Evolutionary conservation across 2,329 filamentous ascomycete species (phyloP).

Genomic region (Fusarium sp.): DNA sequence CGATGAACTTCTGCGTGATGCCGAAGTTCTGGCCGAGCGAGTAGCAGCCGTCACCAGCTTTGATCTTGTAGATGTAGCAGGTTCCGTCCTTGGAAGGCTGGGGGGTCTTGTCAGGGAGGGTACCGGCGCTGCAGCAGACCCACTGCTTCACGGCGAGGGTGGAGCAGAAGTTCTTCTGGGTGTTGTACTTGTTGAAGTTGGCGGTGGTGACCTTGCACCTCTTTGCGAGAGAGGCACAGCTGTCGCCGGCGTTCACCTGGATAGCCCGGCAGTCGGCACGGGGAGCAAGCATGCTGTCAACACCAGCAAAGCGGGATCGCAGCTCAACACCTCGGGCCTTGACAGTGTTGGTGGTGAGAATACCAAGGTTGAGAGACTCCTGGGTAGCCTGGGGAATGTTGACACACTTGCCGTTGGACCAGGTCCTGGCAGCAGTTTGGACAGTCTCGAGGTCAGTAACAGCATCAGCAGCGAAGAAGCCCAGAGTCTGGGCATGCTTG

Average conservation of each 20-base stretch:
- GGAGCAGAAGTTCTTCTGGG: constrained; percentile 50
- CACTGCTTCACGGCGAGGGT: constrained; percentile 52
- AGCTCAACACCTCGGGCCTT: constrained; percentile 37
- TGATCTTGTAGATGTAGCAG: constrained; percentile 53
- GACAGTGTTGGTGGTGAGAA: constrained; percentile 31
- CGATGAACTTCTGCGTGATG: constrained; percentile 56
- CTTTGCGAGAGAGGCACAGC: constrained; percentile 54
- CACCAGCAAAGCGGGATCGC: constrained; percentile 33
- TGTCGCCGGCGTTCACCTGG: constrained; percentile 54
- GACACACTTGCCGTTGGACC: constrained; percentile 43
- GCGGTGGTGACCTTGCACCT: constrained; percentile 56
- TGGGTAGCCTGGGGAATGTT: constrained; percentile 14
- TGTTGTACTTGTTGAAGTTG: constrained; percentile 58
- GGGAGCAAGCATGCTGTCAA: constrained; percentile 30
- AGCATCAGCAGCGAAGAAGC: constrained; percentile 38
- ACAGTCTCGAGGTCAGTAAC: constrained; percentile 30
- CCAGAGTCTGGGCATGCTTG: constrained; percentile 38
- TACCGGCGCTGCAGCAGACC: constrained; percentile 56
- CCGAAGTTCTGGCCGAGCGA: constrained; percentile 50
- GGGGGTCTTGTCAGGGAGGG: constrained; percentile 52
- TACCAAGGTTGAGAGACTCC: constrained; percentile 28
- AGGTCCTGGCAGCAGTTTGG: constrained; percentile 38
- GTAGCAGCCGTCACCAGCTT: constrained; percentile 52
- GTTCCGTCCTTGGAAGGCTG: constrained; percentile 54
- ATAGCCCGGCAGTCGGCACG: constrained; percentile 44